Conservation (phyloP, 768 basidiomycete genomes). For the Pulveroboletus ravenelii region DNA sequence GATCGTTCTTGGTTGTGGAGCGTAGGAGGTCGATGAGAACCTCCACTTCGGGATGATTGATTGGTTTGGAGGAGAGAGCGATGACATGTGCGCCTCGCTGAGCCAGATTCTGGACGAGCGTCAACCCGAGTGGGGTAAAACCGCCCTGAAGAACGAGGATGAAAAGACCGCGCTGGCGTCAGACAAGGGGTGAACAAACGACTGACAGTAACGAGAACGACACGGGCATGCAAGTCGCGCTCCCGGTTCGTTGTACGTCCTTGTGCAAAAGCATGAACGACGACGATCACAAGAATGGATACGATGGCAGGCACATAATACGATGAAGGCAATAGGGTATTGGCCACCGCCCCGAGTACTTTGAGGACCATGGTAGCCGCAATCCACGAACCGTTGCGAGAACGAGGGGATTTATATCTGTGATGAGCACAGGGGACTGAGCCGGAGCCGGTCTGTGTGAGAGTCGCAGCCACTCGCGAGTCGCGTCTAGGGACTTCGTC, state of each 20-base stretch:
- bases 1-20: conserved; percentile 63
- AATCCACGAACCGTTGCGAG: background rate
- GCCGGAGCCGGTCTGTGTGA: background rate
- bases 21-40: conserved; percentile 65
- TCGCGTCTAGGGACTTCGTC: too few relatives aligned
- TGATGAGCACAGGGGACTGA: too few relatives aligned
- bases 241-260: conserved; percentile 69
- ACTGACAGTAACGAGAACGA: conserved; percentile 66
- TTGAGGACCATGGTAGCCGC: conserved; percentile 48
- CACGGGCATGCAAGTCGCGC: conserved; percentile 68
- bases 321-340: conserved; percentile 46
- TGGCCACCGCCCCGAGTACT: conserved; percentile 36
- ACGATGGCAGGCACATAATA: conserved; percentile 54
- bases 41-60: conserved; percentile 44
- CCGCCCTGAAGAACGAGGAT: conserved; percentile 47
- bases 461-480: too few relatives aligned
- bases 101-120: conserved; percentile 61
- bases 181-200: background rate
- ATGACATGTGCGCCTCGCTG: conserved; percentile 76
- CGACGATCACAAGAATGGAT: conserved; percentile 40
- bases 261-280: conserved; percentile 58
- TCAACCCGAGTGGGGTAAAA: conserved; percentile 70
- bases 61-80: conserved; percentile 58
- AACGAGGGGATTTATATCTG: too few relatives aligned
- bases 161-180: background rate